Evolutionary conservation across 2,329 filamentous ascomycete genomes (phyloP).

Genomic region (Cercospora sp.): DNA sequence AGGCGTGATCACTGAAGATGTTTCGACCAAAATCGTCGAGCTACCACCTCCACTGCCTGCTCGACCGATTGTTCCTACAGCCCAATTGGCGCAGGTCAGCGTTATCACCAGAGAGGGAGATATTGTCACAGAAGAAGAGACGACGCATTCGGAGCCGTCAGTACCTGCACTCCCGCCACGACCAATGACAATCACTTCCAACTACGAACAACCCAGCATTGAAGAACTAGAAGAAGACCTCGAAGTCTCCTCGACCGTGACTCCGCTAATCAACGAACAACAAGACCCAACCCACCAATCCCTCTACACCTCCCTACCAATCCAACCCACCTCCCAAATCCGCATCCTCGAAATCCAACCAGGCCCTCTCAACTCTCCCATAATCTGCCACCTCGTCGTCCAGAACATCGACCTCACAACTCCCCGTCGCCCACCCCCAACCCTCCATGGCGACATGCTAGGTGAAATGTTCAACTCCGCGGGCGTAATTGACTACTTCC

Average conservation of each 20-base stretch:
- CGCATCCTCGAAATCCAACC: background rate
- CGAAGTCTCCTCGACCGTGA: background rate
- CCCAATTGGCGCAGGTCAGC: background rate
- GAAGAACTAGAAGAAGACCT: background rate
- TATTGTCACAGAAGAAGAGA: background rate
- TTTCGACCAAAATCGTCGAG: background rate
- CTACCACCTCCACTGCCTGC: background rate
- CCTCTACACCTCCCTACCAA: background rate
- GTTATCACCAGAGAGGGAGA: background rate
- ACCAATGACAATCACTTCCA: background rate
- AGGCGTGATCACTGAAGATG: background rate
- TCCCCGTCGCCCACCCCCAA: background rate
- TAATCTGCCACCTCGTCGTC: slow-evolving; percentile 3
- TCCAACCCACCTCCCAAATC: background rate
- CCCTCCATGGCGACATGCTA: background rate
- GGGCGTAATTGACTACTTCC: background rate
- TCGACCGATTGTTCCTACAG: background rate
- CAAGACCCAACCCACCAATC: background rate
- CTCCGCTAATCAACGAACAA: background rate
- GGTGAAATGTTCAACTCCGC: background rate
- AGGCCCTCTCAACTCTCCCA: background rate
- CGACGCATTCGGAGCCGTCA: background rate
- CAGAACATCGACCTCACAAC: slow-evolving; percentile 1
- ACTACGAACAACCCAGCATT: background rate
- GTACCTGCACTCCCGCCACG: background rate